Evolutionary conservation across 768 basidiomycete genomes (phyloP).

Genomic region (Lyophyllum decastes): DNA sequence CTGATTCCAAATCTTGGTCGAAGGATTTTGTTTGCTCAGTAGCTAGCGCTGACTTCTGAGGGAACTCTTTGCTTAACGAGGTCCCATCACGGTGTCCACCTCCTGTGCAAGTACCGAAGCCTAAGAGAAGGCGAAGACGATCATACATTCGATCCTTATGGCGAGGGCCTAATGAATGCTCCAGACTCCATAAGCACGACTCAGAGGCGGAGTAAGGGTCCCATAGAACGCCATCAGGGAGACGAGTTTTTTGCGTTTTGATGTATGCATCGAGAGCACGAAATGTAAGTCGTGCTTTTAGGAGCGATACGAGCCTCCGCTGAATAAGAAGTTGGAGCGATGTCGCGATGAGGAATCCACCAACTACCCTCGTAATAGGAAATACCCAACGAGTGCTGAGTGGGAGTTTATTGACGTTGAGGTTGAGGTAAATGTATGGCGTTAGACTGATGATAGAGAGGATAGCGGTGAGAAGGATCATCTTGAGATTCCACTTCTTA

Average conservation of each 20-base stretch:
- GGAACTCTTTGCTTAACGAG: too few relatives aligned
- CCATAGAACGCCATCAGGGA: background rate
- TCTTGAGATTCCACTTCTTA: constrained; percentile 5
- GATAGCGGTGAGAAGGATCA: constrained; percentile 5
- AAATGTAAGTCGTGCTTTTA: background rate
- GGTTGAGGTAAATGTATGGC: constrained; percentile 11
- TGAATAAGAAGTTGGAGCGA: constrained; percentile 17
- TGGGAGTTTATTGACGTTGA: background rate
- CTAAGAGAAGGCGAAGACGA: background rate
- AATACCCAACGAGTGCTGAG: constrained; percentile 7
- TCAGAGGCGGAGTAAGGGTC: background rate
- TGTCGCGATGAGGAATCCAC: constrained; percentile 11
- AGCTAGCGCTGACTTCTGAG: too few relatives aligned
- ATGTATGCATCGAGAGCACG: background rate
- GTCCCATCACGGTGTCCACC: too few relatives aligned
- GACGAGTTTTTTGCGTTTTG: background rate
- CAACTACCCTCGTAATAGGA: constrained; percentile 12
- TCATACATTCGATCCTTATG: background rate
- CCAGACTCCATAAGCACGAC: background rate
- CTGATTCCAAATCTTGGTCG: too few relatives aligned
- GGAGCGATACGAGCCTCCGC: constrained; percentile 3
- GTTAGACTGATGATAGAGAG: background rate
- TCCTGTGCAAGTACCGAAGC: background rate
- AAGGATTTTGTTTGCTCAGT: too few relatives aligned
- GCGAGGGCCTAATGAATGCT: background rate